Evolutionary conservation across 2,329 filamentous ascomycete species (phyloP), one percentile per base, ranked within the genome.

Genomic region (Epichloe gansuensis): DNA sequence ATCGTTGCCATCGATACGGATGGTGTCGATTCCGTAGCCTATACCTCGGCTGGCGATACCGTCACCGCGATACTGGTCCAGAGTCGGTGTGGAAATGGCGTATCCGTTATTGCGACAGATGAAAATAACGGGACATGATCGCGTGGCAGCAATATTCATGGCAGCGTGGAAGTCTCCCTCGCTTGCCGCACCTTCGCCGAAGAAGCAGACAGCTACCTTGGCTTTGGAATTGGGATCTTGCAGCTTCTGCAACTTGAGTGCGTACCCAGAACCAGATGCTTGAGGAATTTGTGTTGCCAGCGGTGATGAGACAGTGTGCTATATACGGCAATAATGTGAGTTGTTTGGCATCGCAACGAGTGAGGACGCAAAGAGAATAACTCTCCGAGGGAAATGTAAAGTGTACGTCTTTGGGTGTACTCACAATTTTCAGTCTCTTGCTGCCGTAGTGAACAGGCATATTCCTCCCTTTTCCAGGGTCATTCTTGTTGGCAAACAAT

Each of bases 401-500:
- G 12, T 25, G 5, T 5, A 11, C 17, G 17, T n/a, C 6, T 31
- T n/a, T 12, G n/a, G 6, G 17, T 43, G 1, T 21, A 72, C 80
- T 66, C 66, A 91, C 86, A 63, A 95, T 90, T 60, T 95, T 89
- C 53, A 94, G 74, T 57, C 88, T 83, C 53, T 77, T 81, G 67
- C 86, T 90, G 46, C 91, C 91, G 63, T 97, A 98, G 69, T 98
- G 93, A 13, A 97, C 88, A 0, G 93, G 93, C 93, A 98, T 98
- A 63, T 95, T 97, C 57, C 91, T 82, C 1, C 91, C 93, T 55
- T 77, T 79, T 1, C 91, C 91, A 0, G 76, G 69, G 61, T 98
- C 93, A 57, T 88, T 80, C 52, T 74, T 78, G 64, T 95, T 97
- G 21, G 91, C 83, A 70, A 97, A 96, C 8, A 98, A 72, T 67